Base-by-base conservation (phyloP, 441 rosid species). In the Populus hybrid region DNA sequence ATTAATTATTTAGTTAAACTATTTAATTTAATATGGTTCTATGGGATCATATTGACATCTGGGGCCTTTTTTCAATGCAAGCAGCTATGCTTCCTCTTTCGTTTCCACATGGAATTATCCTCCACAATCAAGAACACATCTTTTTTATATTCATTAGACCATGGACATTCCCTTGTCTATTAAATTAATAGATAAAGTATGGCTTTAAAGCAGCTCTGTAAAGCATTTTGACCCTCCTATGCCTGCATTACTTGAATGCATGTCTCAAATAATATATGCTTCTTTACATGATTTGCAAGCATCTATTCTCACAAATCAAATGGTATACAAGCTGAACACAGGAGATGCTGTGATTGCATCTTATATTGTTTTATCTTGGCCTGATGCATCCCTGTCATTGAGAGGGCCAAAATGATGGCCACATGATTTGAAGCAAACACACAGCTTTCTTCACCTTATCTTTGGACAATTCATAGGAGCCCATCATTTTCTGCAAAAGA, bases 401-500 rank as follows among this genome's bases (percentile, higher is more conserved):
- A 70, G 72, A 89, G 85, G 74, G 84, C 38, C 71, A 87, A 35
- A 76, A 83, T 67, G 35, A 71, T 80, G 36, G 78, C 77, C 68
- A 74, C 71, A 34, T 81, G 67, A 73, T 87, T 30, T 16, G 88
- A 69, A 80, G 30, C 65, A 6, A 82, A 34, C 36, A 46, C 14
- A 82, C 65, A 28, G 76, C 78, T 70, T 73, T 80, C 71, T 73
- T 85, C 12, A 14, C 73, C 75, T 69, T 73, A 40, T 77, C 7
- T 70, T 66, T 80, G 65, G 79, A 72, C 24, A 79, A 26, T 38
- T 46, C 30, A 5, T 35, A 61, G 77, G 32, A 81, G 80, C 82
- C 85, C 68, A 82, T 71, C 67, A 83, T 28, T 79, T 81, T 87
- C 94, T 88, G 85, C 77, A 46, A 6, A 30, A 71, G 36, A n/a